Percentiles rank a stretch among this genome's conserved stretches.
These are phyloP conservation scores for Umbilicaria muhlenbergii DNA, from an alignment of 495 filamentous ascomycete species.

Conservation along the genomic window DNA sequence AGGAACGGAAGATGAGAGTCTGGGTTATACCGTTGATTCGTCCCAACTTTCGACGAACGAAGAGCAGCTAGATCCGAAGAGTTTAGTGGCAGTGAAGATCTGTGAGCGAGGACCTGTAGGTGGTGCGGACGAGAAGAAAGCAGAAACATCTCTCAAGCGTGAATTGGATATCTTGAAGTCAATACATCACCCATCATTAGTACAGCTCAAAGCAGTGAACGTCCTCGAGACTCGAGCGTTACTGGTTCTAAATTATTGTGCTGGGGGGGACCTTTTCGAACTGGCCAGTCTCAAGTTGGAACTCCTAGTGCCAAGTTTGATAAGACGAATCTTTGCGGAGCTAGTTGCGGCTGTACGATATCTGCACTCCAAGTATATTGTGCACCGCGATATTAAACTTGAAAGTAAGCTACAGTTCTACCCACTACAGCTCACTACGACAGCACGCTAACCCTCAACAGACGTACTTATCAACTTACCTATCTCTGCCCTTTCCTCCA, in stretches of 20 bases:
- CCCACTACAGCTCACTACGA: neutral
- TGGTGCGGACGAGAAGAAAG: conserved; percentile 72
- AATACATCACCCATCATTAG: conserved; percentile 75
- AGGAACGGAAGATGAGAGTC: conserved; percentile 18
- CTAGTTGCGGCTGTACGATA: conserved; percentile 72
- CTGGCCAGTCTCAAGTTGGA: conserved; percentile 52
- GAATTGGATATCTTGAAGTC: conserved; percentile 85
- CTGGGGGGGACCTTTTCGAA: conserved; percentile 91
- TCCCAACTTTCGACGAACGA: conserved; percentile 29
- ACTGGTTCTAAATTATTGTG: conserved; percentile 78
- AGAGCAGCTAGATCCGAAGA: conserved; percentile 38
- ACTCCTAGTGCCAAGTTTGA: conserved; percentile 48
- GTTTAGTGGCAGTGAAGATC: conserved; percentile 85
- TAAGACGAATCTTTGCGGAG: conserved; percentile 82
- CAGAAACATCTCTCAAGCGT: conserved; percentile 83
- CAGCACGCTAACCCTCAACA: conserved; percentile 23
- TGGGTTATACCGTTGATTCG: conserved; percentile 23
- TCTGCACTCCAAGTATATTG: conserved; percentile 71
- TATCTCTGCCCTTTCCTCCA: conserved; percentile 29
- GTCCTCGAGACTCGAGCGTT: conserved; percentile 66
- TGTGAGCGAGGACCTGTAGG: conserved; percentile 89
- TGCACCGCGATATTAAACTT: conserved; percentile 94
- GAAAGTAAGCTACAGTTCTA: conserved; percentile 53
- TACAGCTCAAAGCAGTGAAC: conserved; percentile 77
- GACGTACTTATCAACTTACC: conserved; percentile 84